phyloP scores from a whole-genome alignment of 2,329 filamentous ascomycete genomes.

The Colletotrichum gigasporum region DNA sequence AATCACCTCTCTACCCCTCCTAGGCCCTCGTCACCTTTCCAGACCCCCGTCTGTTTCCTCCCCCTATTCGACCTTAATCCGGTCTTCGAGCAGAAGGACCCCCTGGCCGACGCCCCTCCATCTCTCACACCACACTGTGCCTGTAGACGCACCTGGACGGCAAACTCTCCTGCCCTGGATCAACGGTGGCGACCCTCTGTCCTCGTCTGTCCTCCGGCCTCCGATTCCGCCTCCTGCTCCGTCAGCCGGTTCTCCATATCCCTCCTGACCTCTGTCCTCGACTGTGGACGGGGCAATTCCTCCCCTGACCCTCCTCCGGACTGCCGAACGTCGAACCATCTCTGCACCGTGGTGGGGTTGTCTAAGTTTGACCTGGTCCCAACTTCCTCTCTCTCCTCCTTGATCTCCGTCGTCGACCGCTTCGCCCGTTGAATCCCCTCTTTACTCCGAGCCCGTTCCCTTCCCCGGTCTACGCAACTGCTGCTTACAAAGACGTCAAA shows the following conservation, averaged over 20 bases:
- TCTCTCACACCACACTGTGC: conserved; percentile 20
- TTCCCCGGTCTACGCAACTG: not conserved
- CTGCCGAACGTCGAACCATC: conserved; percentile 29
- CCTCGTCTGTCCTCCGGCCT: conserved; percentile 1
- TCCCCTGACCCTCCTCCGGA: conserved; percentile 18
- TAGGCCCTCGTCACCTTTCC: conserved; percentile 17
- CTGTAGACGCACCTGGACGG: not conserved
- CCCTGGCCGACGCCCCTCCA: conserved; percentile 16
- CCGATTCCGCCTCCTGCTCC: conserved; percentile 25
- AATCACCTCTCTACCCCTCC: conserved; percentile 12
- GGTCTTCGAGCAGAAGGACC: not conserved
- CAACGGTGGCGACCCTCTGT: conserved; percentile 21
- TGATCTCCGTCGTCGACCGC: not conserved
- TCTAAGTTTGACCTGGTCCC: conserved; percentile 17
- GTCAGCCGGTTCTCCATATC: conserved; percentile 19
- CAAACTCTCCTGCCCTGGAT: conserved; percentile 19
- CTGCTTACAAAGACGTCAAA: conserved; percentile 6
- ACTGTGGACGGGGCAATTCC: conserved; percentile 19
- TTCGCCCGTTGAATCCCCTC: not conserved
- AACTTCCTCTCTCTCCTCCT: conserved; percentile 1
- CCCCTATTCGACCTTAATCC: conserved; percentile 7
- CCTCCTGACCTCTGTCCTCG: conserved; percentile 6
- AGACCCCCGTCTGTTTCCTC: not conserved
- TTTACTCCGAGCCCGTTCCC: conserved; percentile 2
- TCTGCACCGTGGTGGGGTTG: conserved; percentile 27